Evolutionary conservation across 352 stramenopile species (phyloP).

Genomic region (Globisporangium ultimum): DNA sequence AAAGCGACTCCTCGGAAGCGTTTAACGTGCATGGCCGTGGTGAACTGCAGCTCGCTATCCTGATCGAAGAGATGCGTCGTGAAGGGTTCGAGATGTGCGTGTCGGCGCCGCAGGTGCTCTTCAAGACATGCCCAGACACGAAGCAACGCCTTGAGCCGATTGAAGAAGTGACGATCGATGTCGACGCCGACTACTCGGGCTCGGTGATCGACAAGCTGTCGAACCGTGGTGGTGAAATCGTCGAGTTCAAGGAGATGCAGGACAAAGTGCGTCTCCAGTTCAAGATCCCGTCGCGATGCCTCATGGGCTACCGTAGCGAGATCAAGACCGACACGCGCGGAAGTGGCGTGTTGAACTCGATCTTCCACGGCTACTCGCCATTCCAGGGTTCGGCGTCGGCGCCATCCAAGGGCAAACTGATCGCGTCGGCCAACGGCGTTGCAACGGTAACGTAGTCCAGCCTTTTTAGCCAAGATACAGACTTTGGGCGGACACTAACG

Average conservation of each 20-base stretch:
- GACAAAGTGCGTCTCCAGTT: constrained; percentile 95
- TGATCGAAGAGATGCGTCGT: constrained; percentile 98
- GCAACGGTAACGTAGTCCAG: constrained; percentile 37
- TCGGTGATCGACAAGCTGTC: constrained; percentile 97
- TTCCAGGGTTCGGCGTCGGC: constrained; percentile 66
- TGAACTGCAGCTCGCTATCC: constrained; percentile 97
- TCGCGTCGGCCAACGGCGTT: constrained; percentile 64
- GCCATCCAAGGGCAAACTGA: constrained; percentile 84
- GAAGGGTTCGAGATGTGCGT: constrained; percentile 99
- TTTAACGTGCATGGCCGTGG: constrained; percentile 96
- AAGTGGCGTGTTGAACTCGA: constrained; percentile 96
- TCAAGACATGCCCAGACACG: constrained; percentile 82
- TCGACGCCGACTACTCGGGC: constrained; percentile 95
- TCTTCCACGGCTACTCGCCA: constrained; percentile 95
- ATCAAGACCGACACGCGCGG: constrained; percentile 95
- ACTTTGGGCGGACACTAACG: neutral
- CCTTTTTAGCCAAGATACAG: too few relatives aligned
- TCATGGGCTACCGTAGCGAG: constrained; percentile 96
- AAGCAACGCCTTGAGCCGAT: constrained; percentile 87
- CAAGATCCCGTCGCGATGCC: constrained; percentile 93
- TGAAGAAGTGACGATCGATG: constrained; percentile 95
- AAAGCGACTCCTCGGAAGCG: constrained; percentile 85
- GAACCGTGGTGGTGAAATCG: constrained; percentile 91
- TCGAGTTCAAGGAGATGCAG: constrained; percentile 91
- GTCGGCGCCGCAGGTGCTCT: constrained; percentile 95